Conservation (phyloP, 441 rosid genomes). For the Caryocar brasiliense region DNA sequence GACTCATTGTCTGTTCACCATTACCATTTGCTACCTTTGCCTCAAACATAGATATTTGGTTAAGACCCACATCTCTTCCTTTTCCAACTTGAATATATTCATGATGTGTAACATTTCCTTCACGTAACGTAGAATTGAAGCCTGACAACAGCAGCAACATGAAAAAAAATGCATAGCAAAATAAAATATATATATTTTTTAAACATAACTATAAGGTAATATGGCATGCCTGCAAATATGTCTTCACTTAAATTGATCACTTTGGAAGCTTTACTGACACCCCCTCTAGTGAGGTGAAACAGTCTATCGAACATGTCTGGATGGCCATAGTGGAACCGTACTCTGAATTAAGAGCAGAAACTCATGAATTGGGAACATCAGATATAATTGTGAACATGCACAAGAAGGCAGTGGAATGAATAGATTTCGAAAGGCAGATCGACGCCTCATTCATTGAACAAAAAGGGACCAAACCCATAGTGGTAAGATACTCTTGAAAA, state of each 20-base stretch:
- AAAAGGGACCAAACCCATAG: neutral
- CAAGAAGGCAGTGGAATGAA: neutral
- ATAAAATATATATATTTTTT: neutral
- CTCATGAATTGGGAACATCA: neutral
- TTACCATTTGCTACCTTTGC: conserved; percentile 92
- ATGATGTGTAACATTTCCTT: conserved; percentile 87
- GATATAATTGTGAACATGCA: neutral
- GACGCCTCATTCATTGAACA: neutral
- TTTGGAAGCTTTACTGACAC: conserved; percentile 93
- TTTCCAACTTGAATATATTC: conserved; percentile 98
- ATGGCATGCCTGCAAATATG: conserved; percentile 64
- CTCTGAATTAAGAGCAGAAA: conserved; percentile 38
- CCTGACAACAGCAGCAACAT: conserved; percentile 36
- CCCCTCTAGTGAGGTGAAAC: conserved; percentile 93
- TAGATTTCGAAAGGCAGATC: neutral
- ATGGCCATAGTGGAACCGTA: conserved; percentile 89
- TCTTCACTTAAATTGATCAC: conserved; percentile 94
- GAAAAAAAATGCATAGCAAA: conserved; percentile 2
- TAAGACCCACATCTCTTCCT: conserved; percentile 94
- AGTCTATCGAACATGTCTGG: conserved; percentile 93
- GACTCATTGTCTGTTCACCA: conserved; percentile 87
- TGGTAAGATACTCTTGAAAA: too few relatives aligned
- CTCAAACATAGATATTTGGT: conserved; percentile 88
- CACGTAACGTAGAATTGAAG: conserved; percentile 84
- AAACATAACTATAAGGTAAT: conserved; percentile 5